A percentile compares a stretch with the other conserved stretches of the same genome.
Evolutionary conservation across 441 rosid genomes (phyloP).

Genomic region (Pelargonium citronellum): DNA sequence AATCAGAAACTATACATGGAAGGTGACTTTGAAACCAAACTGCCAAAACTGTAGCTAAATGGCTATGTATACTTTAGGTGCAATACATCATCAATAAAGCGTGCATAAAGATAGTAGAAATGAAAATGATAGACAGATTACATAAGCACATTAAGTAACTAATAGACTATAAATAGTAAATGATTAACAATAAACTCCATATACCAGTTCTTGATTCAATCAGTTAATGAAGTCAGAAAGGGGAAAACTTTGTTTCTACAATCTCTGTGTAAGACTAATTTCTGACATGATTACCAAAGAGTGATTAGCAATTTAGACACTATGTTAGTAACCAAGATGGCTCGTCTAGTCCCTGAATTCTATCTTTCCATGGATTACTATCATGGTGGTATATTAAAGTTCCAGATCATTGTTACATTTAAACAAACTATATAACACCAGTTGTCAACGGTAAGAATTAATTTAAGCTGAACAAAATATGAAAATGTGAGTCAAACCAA

Average conservation of each 20-base stretch:
- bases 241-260: not conserved
- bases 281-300: not conserved
- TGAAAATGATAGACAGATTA: not conserved
- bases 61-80: not conserved
- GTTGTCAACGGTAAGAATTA: not conserved
- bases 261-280: not conserved
- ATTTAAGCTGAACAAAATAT: slow-evolving; percentile 1
- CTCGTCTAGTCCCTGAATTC: not conserved
- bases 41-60: too few relatives aligned
- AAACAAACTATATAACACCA: not conserved
- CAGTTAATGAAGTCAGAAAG: not conserved
- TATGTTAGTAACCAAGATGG: not conserved
- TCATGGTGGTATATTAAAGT: not conserved
- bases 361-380: not conserved
- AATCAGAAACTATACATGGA: not conserved
- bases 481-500: not conserved
- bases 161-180: not conserved
- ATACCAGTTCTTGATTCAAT: not conserved
- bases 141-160: not conserved
- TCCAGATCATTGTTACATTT: not conserved
- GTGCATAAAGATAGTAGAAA: not conserved
- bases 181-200: not conserved
- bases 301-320: not conserved
- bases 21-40: not conserved
- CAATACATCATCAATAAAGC: not conserved